These are phyloP conservation scores for Ceratocystiopsis sp. DNA, from an alignment of 2,329 filamentous ascomycete genomes.

Conservation along the genomic window DNA sequence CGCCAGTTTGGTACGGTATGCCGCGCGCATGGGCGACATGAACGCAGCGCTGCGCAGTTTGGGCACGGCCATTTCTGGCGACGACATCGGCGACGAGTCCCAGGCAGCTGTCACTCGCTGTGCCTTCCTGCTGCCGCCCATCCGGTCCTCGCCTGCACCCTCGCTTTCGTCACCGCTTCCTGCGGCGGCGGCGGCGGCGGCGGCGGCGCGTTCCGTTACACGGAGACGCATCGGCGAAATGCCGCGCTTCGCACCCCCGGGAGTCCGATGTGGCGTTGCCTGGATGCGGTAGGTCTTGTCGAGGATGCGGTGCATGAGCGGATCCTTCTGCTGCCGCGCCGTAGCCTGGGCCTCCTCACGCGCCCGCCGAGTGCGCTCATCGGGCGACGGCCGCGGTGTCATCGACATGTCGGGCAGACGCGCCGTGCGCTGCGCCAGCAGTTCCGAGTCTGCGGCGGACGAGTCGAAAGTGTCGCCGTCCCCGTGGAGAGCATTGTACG, in stretches of 20 bases:
- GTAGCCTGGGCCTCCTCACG: conserved; percentile 11
- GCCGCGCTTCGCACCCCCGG: conserved; percentile 14
- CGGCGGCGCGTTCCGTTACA: conserved; percentile 15
- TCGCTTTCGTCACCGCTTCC: too few species aligned
- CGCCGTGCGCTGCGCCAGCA: conserved; percentile 34
- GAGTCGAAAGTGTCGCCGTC: conserved; percentile 19
- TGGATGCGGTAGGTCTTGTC: conserved; percentile 93
- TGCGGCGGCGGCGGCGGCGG: conserved; percentile 1
- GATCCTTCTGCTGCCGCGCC: conserved; percentile 39
- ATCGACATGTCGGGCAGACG: conserved; percentile 45
- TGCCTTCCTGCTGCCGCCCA: conserved; percentile 7
- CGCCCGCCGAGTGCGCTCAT: conserved; percentile 29
- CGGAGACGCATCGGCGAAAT: conserved; percentile 28
- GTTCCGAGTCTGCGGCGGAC: conserved; percentile 23
- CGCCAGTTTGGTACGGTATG: conserved; percentile 23
- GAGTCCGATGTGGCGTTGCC: conserved; percentile 61
- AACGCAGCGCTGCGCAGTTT: conserved; percentile 77
- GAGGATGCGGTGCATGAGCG: conserved; percentile 74
- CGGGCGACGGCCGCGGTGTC: conserved; percentile 39
- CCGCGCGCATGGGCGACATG: conserved; percentile 46
- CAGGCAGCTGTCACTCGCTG: conserved; percentile 17
- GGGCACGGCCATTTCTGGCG: conserved; percentile 63
- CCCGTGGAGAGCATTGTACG: conserved; percentile 17
- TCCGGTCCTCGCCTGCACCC: too few species aligned
- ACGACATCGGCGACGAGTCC: conserved; percentile 45